Evolutionary conservation across 2,329 filamentous ascomycete genomes (phyloP), one percentile per base, ranked within the genome.

Genomic region (Thermoascus crustaceus): DNA sequence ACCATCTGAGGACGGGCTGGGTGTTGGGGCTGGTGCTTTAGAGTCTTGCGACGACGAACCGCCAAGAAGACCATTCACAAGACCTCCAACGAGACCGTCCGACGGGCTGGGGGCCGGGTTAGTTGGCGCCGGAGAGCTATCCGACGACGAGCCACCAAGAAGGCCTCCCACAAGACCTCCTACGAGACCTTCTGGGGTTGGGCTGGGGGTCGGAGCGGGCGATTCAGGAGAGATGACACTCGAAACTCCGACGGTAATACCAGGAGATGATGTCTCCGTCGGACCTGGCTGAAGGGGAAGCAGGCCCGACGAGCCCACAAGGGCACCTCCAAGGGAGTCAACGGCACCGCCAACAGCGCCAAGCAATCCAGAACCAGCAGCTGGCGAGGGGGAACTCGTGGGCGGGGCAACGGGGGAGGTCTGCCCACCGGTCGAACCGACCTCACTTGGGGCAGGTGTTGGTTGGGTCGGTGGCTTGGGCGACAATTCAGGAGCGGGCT

Each of bases 191-290:
- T n/a, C 5, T 22, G 24, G 4, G 7, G 24, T 11, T 10, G 11
- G n/a, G 7, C n/a, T 26, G n/a, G 24, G 5, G 8, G 24, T 29
- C 26, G 7, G 8, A 7, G 26, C 14, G 14, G 26, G 18, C 9
- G n/a, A n/a, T n/a, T n/a, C n/a, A 10, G 34, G 13, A 10, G 38
- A 37, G 29, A 30, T 32, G 10, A 40, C 23, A 30, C 37, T 40
- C 5, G 40, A 42, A 10, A 40, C 30, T 10, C 40, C 40, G 8
- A 40, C 37, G 2, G 40, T 42, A 19, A 40, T 37, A 25, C 38
- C 38, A 5, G 14, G 7, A 7, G 11, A 16, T n/a, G 21, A 19
- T 3, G n/a, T 32, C 10, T 11, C n/a, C 11, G 26, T 20, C 9
- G 6, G 8, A n/a, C n/a, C n/a, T n/a, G n/a, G n/a, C n/a, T n/a